These are phyloP conservation scores for Penicillium glabrum DNA, from an alignment of 2,329 filamentous ascomycete genomes.

Conservation along the genomic window DNA sequence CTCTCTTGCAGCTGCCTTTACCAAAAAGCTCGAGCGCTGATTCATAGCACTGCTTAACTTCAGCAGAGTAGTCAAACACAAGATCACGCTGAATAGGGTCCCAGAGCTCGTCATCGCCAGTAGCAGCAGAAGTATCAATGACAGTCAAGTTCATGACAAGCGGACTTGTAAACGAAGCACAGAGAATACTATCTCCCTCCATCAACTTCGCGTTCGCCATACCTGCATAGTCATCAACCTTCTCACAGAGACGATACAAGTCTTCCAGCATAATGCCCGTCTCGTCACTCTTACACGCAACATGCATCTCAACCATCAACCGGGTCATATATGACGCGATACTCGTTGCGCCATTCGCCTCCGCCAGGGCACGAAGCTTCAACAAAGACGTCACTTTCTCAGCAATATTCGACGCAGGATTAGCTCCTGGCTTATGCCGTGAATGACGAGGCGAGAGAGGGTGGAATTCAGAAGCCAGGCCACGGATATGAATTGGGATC, in stretches of 20 bases:
- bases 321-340: slow-evolving; percentile 13
- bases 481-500: slow-evolving; percentile 1
- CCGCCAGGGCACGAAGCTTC: slow-evolving; percentile 8
- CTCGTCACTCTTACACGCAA: slow-evolving; percentile 12
- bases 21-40: slow-evolving; percentile 15
- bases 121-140: slow-evolving; percentile 5
- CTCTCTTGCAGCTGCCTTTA: slow-evolving; percentile 12
- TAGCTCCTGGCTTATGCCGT: background rate
- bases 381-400: background rate
- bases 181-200: slow-evolving; percentile 18
- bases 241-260: slow-evolving; percentile 10
- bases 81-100: slow-evolving; percentile 15
- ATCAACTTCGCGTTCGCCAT: slow-evolving; percentile 23
- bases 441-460: slow-evolving; percentile 4
- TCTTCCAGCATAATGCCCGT: slow-evolving; percentile 4
- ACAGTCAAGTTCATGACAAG: slow-evolving; percentile 21
- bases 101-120: slow-evolving; percentile 11
- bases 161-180: slow-evolving; percentile 22
- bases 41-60: slow-evolving; percentile 13
- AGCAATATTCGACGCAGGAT: background rate
- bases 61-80: slow-evolving; percentile 8
- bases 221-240: slow-evolving; percentile 12
- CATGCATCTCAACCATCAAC: slow-evolving; percentile 17
- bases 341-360: slow-evolving; percentile 1
- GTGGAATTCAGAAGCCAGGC: slow-evolving; percentile 8